Percentiles rank a stretch among this genome's conserved stretches.
Evolutionary conservation across 2,329 filamentous ascomycete species (phyloP).

Genomic region (Fusarium siculi): DNA sequence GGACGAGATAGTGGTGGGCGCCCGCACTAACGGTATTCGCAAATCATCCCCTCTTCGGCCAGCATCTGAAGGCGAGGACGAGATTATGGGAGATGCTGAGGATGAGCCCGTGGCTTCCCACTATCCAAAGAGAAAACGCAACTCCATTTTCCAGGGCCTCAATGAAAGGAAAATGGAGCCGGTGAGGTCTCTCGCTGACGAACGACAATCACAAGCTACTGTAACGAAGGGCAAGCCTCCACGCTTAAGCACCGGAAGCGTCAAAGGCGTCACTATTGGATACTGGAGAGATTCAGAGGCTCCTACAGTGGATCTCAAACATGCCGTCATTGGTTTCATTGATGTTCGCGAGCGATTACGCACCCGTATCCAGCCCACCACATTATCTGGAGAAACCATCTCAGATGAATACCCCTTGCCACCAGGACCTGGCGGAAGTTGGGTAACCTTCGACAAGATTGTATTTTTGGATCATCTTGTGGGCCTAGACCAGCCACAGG

Average conservation of each 20-base stretch:
- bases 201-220: constrained; percentile 38
- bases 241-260: constrained; percentile 45
- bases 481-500: constrained; percentile 64
- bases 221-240: constrained; percentile 44
- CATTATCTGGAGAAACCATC: constrained; percentile 59
- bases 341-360: constrained; percentile 69
- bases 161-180: constrained; percentile 60
- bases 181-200: constrained; percentile 47
- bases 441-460: constrained; percentile 71
- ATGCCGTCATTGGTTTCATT: constrained; percentile 71
- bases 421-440: constrained; percentile 69
- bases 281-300: constrained; percentile 70
- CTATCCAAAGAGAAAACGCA: constrained; percentile 67
- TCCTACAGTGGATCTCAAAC: constrained; percentile 60
- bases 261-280: constrained; percentile 64
- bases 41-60: constrained; percentile 51
- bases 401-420: constrained; percentile 61
- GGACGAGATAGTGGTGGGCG: constrained; percentile 65
- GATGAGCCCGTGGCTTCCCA: constrained; percentile 53
- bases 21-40: constrained; percentile 52
- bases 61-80: constrained; percentile 54
- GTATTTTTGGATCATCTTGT: constrained; percentile 68
- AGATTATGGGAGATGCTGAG: constrained; percentile 56
- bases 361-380: constrained; percentile 65
- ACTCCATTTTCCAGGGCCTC: constrained; percentile 60